Conservation (phyloP, 768 basidiomycete species). For the Lanmaoa rubissima region DNA sequence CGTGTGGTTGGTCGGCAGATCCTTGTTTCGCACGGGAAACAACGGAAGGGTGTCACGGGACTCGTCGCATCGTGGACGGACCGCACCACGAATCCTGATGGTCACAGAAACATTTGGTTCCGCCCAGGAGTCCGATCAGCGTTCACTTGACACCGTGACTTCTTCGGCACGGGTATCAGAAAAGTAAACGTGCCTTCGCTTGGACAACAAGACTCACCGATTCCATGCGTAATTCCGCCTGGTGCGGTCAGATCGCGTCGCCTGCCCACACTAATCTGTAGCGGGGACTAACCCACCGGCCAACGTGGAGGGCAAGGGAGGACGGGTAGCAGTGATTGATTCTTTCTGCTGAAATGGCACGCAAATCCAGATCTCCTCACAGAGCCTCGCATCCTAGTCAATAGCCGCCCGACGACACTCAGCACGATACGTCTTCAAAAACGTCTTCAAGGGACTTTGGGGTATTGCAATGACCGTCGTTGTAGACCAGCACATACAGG, state of each 20-base stretch:
- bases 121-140: not conserved
- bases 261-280: not conserved
- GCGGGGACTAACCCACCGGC: not conserved
- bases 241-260: not conserved
- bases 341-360: not conserved
- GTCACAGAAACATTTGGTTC: not conserved
- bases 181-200: slow-evolving; percentile 1
- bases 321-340: not conserved
- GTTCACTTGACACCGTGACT: not conserved
- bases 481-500: too few species aligned
- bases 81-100: not conserved
- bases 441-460: not conserved
- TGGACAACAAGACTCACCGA: not conserved
- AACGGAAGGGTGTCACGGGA: not conserved
- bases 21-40: not conserved
- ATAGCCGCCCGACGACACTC: too few species aligned
- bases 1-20: not conserved
- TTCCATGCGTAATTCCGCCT: not conserved
- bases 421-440: too few species aligned
- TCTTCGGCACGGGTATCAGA: not conserved
- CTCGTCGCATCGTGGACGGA: not conserved
- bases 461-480: not conserved
- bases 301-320: not conserved
- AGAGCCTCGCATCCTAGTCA: too few species aligned
- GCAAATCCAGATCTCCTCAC: not conserved